A percentile compares a stretch with the other conserved stretches of the same genome.
Conservation (phyloP, 805 yeast species). For the Suhomyces faveliae region DNA sequence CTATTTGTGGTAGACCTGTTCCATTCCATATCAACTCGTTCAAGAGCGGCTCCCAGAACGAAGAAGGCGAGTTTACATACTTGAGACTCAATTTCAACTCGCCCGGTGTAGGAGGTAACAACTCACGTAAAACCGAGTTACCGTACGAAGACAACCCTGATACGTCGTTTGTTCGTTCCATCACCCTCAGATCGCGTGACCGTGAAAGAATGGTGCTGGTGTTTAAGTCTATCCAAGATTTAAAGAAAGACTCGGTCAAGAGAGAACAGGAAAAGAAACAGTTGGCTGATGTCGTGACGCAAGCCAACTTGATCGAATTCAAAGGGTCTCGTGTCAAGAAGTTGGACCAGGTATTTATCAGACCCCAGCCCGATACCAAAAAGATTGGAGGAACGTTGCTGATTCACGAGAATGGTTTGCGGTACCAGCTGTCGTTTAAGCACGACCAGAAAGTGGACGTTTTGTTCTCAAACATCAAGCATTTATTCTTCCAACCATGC, state of each 20-base stretch:
- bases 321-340: conserved; percentile 82
- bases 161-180: conserved; percentile 80
- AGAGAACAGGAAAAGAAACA: conserved; percentile 88
- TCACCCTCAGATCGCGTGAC: conserved; percentile 87
- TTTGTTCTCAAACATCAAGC: conserved; percentile 85
- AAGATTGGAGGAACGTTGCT: conserved; percentile 87
- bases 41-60: conserved; percentile 91
- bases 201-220: conserved; percentile 89
- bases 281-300: conserved; percentile 90
- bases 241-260: conserved; percentile 88
- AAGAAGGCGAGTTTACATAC: conserved; percentile 93
- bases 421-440: conserved; percentile 85
- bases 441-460: conserved; percentile 86
- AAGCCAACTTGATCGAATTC: conserved; percentile 80
- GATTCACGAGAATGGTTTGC: conserved; percentile 93
- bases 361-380: conserved; percentile 97
- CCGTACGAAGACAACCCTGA: conserved; percentile 90
- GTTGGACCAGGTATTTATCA: conserved; percentile 81
- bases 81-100: conserved; percentile 88
- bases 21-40: conserved; percentile 95
- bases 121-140: conserved; percentile 68
- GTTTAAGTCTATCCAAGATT: conserved; percentile 82
- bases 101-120: conserved; percentile 80
- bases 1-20: conserved; percentile 93
- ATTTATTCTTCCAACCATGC: conserved; percentile 92